Conservation (phyloP, 139 green algal genomes). For the Chlorella sp. region DNA sequence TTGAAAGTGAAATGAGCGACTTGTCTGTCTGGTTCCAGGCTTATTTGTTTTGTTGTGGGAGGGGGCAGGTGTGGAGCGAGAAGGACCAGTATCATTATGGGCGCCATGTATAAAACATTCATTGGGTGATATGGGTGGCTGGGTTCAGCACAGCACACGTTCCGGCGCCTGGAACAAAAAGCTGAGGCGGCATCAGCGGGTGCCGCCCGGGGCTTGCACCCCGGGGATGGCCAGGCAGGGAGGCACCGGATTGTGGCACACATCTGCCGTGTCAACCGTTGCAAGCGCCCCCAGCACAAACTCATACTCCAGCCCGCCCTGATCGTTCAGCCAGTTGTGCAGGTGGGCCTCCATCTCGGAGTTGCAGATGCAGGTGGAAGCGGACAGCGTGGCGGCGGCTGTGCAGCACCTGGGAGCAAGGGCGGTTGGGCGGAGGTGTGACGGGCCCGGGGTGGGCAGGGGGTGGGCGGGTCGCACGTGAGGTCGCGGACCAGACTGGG, state of each 20-base stretch:
- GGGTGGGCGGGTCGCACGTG: too few relatives aligned
- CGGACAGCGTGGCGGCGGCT: background rate
- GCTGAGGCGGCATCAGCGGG: background rate
- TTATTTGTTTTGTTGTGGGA: too few relatives aligned
- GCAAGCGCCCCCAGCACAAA: background rate
- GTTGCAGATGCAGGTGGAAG: background rate
- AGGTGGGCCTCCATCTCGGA: background rate
- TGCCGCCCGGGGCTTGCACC: background rate
- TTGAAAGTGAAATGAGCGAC: too few relatives aligned
- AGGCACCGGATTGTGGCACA: background rate
- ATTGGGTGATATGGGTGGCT: too few relatives aligned
- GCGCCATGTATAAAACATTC: too few relatives aligned
- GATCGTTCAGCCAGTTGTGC: background rate
- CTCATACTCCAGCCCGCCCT: background rate
- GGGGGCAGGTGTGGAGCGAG: too few relatives aligned
- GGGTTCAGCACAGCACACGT: too few relatives aligned
- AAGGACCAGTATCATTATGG: too few relatives aligned
- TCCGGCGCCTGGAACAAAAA: background rate
- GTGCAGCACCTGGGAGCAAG: background rate
- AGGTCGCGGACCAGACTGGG: too few relatives aligned
- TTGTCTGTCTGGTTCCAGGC: too few relatives aligned
- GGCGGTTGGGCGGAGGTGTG: background rate
- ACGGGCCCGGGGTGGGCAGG: background rate
- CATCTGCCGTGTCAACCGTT: background rate
- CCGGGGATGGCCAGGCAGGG: background rate